These are phyloP conservation scores for Auricularia cornea DNA, from an alignment of 768 basidiomycete species.

Conservation along the genomic window DNA sequence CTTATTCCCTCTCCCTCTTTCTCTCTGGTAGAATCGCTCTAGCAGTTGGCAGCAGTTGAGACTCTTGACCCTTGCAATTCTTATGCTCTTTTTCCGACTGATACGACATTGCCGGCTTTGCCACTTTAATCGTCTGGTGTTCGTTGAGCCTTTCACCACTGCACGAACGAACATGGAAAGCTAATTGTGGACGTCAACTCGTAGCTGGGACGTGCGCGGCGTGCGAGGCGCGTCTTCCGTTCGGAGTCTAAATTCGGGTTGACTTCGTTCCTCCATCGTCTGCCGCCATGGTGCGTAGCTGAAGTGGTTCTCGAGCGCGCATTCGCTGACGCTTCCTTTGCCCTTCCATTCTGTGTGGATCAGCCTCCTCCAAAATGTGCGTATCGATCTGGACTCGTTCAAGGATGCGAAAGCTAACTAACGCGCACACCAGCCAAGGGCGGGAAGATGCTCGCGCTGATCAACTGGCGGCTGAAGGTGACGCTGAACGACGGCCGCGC, in stretches of 20 bases:
- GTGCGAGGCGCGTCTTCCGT: too few relatives aligned
- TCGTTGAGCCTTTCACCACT: too few relatives aligned
- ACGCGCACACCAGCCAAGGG: conserved; percentile 55
- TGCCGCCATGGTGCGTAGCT: conserved; percentile 13
- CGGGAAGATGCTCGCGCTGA: conserved; percentile 94
- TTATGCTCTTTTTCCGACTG: not conserved
- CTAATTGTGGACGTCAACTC: too few relatives aligned
- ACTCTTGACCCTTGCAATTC: not conserved
- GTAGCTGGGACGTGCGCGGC: too few relatives aligned
- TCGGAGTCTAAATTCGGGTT: not conserved
- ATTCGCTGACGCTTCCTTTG: too few relatives aligned
- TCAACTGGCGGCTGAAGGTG: conserved; percentile 96
- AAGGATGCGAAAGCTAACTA: not conserved
- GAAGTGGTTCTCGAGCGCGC: too few relatives aligned
- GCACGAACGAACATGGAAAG: too few relatives aligned
- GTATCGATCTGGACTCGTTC: not conserved
- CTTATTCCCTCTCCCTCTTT: not conserved
- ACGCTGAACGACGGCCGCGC: conserved; percentile 96
- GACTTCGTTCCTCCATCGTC: not conserved
- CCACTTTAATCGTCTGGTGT: too few relatives aligned
- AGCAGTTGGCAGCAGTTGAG: not conserved
- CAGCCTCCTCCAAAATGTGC: conserved; percentile 77
- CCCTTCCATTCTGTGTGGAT: conserved; percentile 3
- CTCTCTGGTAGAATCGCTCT: not conserved
- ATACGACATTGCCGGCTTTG: too few relatives aligned